Evolutionary conservation across 164 flowering plant species (phyloP).

Genomic region (Vitis amurensis): DNA sequence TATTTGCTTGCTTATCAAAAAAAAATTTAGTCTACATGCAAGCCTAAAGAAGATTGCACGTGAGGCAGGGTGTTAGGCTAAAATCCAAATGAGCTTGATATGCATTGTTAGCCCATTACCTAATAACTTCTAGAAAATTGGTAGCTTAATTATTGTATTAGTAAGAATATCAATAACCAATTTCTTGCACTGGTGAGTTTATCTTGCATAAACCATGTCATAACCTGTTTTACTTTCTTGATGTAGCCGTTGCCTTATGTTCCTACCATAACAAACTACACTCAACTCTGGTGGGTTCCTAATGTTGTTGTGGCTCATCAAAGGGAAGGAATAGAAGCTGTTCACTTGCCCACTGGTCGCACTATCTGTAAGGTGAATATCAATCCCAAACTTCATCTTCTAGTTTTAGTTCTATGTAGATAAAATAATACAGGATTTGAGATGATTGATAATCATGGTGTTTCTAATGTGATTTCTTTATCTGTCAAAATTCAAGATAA

Average conservation of each 20-base stretch:
- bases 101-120: too few relatives aligned
- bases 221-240: slow-evolving; percentile 11
- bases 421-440: background rate
- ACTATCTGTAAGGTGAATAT: slow-evolving; percentile 79
- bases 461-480: too few relatives aligned
- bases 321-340: slow-evolving; percentile 96
- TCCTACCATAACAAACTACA: slow-evolving; percentile 94
- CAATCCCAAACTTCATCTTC: background rate
- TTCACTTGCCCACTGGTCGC: slow-evolving; percentile 95
- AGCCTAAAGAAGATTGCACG: too few relatives aligned
- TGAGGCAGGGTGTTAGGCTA: too few relatives aligned
- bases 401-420: background rate
- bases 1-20: too few relatives aligned
- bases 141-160: too few relatives aligned
- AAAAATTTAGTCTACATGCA: too few relatives aligned
- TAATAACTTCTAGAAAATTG: too few relatives aligned
- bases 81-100: too few relatives aligned
- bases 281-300: slow-evolving; percentile 98
- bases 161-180: background rate
- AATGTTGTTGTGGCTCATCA: slow-evolving; percentile 97
- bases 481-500: background rate
- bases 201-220: background rate
- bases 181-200: background rate
- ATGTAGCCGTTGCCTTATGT: slow-evolving; percentile 68
- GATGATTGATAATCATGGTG: background rate